These are phyloP conservation scores for Filosporella fistucella DNA, from an alignment of 495 filamentous ascomycete genomes.

Conservation along the genomic window DNA sequence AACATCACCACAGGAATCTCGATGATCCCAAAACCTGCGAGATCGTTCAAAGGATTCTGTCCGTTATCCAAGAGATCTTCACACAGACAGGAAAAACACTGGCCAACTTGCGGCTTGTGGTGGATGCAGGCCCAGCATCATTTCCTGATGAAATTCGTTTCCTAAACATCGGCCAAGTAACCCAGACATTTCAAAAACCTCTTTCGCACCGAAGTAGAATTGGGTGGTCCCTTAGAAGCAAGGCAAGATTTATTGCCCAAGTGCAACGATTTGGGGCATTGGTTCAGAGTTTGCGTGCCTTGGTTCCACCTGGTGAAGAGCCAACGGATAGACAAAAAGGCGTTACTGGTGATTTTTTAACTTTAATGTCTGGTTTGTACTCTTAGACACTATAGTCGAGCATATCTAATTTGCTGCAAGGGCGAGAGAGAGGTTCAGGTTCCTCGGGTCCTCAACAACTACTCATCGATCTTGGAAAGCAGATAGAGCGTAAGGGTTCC, in stretches of 20 bases:
- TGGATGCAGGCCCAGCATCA: slow-evolving; percentile 3
- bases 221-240: slow-evolving; percentile 13
- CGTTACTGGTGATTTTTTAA: not conserved
- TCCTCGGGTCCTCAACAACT: slow-evolving; percentile 2
- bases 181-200: not conserved
- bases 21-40: slow-evolving; percentile 3
- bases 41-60: slow-evolving; percentile 9
- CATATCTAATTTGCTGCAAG: not conserved
- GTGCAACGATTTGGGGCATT: slow-evolving; percentile 12
- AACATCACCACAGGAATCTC: slow-evolving; percentile 3
- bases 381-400: not conserved
- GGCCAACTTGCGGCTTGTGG: not conserved
- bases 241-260: slow-evolving; percentile 6
- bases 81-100: slow-evolving; percentile 1
- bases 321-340: slow-evolving; percentile 1
- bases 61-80: slow-evolving; percentile 7
- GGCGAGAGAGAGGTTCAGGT: not conserved
- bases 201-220: slow-evolving; percentile 10
- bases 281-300: slow-evolving; percentile 7
- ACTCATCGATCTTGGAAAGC: slow-evolving; percentile 2
- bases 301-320: slow-evolving; percentile 12
- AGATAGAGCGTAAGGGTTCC: slow-evolving; percentile 5
- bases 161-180: not conserved
- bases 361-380: slow-evolving; percentile 1
- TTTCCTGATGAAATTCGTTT: not conserved